Percentiles rank a stretch among this genome's conserved stretches.
These are phyloP conservation scores for Cerioporus squamosus DNA, from an alignment of 1,284 basidiomycete species.

Conservation along the genomic window DNA sequence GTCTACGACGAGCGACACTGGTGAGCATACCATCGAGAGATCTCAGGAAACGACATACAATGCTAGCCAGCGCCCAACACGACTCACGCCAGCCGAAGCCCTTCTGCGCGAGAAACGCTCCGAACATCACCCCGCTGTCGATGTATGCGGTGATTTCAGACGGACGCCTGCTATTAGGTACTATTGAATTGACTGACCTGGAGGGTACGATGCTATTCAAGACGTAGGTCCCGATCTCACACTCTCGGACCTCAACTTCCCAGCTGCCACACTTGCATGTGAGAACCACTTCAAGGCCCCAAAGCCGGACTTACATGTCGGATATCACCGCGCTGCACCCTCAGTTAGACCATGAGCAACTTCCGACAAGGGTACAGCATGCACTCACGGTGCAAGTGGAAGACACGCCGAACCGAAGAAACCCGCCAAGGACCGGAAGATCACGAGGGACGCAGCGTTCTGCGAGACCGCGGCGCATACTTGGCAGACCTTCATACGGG, in stretches of 20 bases:
- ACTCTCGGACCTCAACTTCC: neutral
- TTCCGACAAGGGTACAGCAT: neutral
- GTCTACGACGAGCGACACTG: neutral
- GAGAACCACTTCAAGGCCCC: too few species aligned
- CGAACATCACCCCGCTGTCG: neutral
- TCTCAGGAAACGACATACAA: neutral
- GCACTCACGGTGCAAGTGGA: neutral
- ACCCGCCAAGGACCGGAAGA: neutral
- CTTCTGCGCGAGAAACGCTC: neutral
- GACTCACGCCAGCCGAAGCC: conserved; percentile 4
- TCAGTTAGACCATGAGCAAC: neutral
- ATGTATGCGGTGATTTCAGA: neutral
- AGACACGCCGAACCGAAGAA: neutral
- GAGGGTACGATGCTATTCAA: neutral
- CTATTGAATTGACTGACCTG: neutral
- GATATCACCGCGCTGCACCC: neutral
- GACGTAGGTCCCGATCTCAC: neutral
- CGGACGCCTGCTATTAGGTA: too few species aligned
- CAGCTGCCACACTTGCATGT: neutral
- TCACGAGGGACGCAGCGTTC: neutral
- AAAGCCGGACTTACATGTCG: neutral
- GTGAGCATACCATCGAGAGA: neutral
- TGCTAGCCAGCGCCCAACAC: neutral
- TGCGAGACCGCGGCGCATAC: neutral
- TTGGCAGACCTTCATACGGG: neutral